A percentile compares a stretch with the other conserved stretches of the same genome.
Conservation (phyloP, 192 early-diverging fungal species). For the Backusella mclennaniae region DNA sequence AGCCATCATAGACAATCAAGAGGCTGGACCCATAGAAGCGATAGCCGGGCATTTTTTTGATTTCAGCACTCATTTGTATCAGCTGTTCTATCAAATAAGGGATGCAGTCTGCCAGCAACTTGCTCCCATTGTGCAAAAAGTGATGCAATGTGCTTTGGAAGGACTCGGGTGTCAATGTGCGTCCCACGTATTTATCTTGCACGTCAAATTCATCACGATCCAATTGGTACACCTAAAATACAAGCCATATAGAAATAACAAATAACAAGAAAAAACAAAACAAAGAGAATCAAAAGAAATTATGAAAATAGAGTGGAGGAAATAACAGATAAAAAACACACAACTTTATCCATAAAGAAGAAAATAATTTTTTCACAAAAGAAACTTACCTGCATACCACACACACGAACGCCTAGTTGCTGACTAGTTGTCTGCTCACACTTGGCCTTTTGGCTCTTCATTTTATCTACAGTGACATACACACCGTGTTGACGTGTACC, state of each 20-base stretch:
- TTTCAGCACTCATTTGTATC: slow-evolving; percentile 64
- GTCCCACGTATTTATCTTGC: slow-evolving; percentile 91
- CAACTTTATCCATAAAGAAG: background rate
- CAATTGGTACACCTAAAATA: background rate
- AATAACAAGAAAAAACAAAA: background rate
- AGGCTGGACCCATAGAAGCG: slow-evolving; percentile 91
- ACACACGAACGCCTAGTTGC: slow-evolving; percentile 88
- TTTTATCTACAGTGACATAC: slow-evolving; percentile 78
- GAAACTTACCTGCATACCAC: slow-evolving; percentile 87
- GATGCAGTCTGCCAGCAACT: slow-evolving; percentile 73
- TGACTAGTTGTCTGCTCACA: slow-evolving; percentile 91
- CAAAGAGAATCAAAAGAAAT: background rate
- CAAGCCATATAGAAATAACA: too few species aligned
- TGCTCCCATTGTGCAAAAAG: slow-evolving; percentile 86
- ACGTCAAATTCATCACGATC: background rate
- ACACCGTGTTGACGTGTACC: slow-evolving; percentile 96
- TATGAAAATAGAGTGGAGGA: slow-evolving; percentile 6
- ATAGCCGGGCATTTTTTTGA: slow-evolving; percentile 72
- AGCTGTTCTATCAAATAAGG: slow-evolving; percentile 76
- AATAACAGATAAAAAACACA: background rate
- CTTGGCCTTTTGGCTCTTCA: slow-evolving; percentile 84
- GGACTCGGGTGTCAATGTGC: slow-evolving; percentile 77
- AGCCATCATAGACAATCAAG: slow-evolving; percentile 91
- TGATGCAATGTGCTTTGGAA: slow-evolving; percentile 74
- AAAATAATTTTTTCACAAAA: background rate